Base-by-base conservation (phyloP, 805 yeast species). In the Starmera quercuum region DNA sequence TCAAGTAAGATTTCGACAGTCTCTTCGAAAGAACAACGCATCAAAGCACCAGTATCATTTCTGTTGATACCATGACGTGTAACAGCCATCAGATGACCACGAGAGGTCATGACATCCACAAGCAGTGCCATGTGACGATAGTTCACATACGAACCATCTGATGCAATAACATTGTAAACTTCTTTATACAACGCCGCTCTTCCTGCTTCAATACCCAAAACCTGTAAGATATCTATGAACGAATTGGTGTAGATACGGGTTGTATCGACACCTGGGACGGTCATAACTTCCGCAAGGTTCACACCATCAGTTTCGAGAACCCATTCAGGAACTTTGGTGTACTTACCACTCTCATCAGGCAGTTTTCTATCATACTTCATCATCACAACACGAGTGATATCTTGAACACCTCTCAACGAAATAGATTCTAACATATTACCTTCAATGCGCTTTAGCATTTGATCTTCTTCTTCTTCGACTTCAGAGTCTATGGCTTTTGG, bases 61-160 rank as follows among this genome's bases (percentile, higher is more conserved):
- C 99, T 81, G 63, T 92, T 92, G 63, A 92, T 90, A 74, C 99
- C 99, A 57, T 92, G 98, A 74, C 99, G 94, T 29, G 97, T 90
- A 52, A 92, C 88, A 26, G 99, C 97, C 84, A 94, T 90, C 61
- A 92, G 71, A 56, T 90, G 95, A 53, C 99, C 99, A 55, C 95
- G 81, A 26, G 95, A 84, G 2, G 99, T 92, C 99, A 92, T 92
- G 25, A 88, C 94, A 67, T 92, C 99, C 38, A 92, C 97, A 51
- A 92, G 71, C 50, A 92, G 68, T 5, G 99, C 97, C 92, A 92
- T 82, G 54, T 92, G 99, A 65, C 99, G 81, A 65, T 92, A 92
- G 63, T 92, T 92, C 41, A 92, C 99, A 53, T 92, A 92, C 25
- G 98, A 88, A 83, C 98, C 99, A 73, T 92, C 99, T 53, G 95